Evolutionary conservation across 2,329 filamentous ascomycete genomes (phyloP).

Genomic region (Chrysosporium queenslandicum): DNA sequence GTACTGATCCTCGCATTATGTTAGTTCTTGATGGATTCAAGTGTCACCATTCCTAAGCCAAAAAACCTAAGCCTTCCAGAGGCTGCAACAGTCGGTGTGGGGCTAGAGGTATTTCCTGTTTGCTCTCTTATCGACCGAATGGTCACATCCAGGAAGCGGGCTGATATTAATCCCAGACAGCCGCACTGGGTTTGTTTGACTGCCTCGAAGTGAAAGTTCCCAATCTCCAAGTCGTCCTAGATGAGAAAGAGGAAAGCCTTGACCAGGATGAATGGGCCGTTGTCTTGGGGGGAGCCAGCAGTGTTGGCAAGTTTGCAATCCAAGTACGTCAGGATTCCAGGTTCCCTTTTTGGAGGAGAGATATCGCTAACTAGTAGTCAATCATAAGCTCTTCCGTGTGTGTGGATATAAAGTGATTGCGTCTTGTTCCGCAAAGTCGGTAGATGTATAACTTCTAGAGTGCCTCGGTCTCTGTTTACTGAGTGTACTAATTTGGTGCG

Average conservation of each 20-base stretch:
- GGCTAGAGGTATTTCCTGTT: slow-evolving; percentile 16
- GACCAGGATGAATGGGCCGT: slow-evolving; percentile 24
- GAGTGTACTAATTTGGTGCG: neutral
- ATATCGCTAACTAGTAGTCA: neutral
- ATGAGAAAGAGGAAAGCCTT: slow-evolving; percentile 12
- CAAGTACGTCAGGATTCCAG: slow-evolving; percentile 10
- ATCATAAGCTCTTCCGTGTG: slow-evolving; percentile 21
- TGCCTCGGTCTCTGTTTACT: neutral
- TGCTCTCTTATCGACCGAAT: neutral
- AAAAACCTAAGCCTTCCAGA: slow-evolving; percentile 25
- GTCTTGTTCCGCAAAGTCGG: slow-evolving; percentile 25
- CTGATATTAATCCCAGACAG: slow-evolving; percentile 17
- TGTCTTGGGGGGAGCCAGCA: slow-evolving; percentile 27
- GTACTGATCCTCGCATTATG: neutral
- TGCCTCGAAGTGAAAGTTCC: slow-evolving; percentile 21
- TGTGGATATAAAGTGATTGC: slow-evolving; percentile 27
- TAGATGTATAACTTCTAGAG: slow-evolving; percentile 17
- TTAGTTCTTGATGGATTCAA: slow-evolving; percentile 25
- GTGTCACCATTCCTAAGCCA: slow-evolving; percentile 27
- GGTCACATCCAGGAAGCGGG: neutral
- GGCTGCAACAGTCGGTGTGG: slow-evolving; percentile 27
- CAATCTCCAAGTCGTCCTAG: slow-evolving; percentile 17
- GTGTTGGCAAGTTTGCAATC: slow-evolving; percentile 26
- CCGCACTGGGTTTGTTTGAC: slow-evolving; percentile 21
- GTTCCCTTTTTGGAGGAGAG: neutral